Percentiles rank a stretch among this genome's conserved stretches.
These are phyloP conservation scores for Strobilomyces echinocephalus DNA, from an alignment of 768 basidiomycete species.

Conservation along the genomic window DNA sequence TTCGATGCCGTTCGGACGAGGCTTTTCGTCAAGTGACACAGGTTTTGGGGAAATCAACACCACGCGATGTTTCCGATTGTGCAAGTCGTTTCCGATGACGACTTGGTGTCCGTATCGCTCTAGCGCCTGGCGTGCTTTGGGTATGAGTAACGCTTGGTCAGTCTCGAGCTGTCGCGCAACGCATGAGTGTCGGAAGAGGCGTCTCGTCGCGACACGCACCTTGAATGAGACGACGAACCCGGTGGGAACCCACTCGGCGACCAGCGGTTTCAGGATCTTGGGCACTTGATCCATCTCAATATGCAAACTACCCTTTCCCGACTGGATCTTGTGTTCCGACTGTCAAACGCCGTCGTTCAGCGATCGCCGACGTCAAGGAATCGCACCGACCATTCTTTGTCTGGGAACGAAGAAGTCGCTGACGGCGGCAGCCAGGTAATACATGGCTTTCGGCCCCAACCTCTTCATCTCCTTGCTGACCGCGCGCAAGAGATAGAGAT, in stretches of 20 bases:
- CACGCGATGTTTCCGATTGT: conserved; percentile 86
- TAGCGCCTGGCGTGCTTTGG: conserved; percentile 84
- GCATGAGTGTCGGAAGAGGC: conserved; percentile 5
- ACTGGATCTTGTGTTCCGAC: conserved; percentile 99
- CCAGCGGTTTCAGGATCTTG: conserved; percentile 89
- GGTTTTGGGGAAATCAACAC: conserved; percentile 71
- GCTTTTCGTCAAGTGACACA: conserved; percentile 10
- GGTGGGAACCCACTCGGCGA: conserved; percentile 87
- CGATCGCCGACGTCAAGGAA: not conserved
- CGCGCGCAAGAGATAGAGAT: conserved; percentile 85
- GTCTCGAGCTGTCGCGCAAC: conserved; percentile 75
- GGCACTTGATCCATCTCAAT: conserved; percentile 99
- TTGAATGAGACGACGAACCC: conserved; percentile 98
- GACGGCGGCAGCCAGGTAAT: conserved; percentile 96
- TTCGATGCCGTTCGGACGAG: conserved; percentile 18
- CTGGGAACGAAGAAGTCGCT: conserved; percentile 96
- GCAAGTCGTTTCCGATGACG: conserved; percentile 95
- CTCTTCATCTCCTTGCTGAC: conserved; percentile 73
- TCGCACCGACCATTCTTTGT: conserved; percentile 75
- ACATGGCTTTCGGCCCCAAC: conserved; percentile 73
- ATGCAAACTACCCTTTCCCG: conserved; percentile 85
- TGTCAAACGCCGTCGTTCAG: conserved; percentile 28
- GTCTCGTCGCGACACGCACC: conserved; percentile 39
- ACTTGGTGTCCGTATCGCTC: conserved; percentile 96
- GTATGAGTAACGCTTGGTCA: conserved; percentile 74